A percentile compares a stretch with the other conserved stretches of the same genome.
Conservation (phyloP, 306 rosid species). For the Quercus cerris region DNA sequence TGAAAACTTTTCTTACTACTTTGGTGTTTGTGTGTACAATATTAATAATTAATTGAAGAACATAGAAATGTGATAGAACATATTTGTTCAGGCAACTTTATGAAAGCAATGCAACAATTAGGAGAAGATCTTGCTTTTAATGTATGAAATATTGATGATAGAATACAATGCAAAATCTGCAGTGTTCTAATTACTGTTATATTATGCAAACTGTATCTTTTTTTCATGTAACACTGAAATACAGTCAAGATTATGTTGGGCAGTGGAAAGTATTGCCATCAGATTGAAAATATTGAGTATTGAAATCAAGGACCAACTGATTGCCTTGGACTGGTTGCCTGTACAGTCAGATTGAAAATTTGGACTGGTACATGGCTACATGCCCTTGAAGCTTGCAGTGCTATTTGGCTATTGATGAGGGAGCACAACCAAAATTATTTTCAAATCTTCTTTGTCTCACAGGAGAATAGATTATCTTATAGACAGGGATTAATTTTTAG, state of each 20-base stretch:
- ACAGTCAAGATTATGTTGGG: background rate
- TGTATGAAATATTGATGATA: background rate
- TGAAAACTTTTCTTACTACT: background rate
- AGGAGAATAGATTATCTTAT: no score
- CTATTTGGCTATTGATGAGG: background rate
- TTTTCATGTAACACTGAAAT: background rate
- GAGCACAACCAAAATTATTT: no score
- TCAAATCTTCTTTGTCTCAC: no score
- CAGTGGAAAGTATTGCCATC: background rate
- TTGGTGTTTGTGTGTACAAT: background rate
- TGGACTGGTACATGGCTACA: background rate
- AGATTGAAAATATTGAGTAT: background rate
- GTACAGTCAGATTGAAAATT: no score
- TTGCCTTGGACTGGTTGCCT: no score
- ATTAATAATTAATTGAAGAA: background rate
- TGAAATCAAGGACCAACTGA: background rate
- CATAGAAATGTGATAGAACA: background rate
- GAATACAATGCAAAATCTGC: background rate
- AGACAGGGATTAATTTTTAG: no score
- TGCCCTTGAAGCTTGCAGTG: background rate
- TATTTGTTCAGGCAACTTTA: background rate
- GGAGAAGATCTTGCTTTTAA: background rate
- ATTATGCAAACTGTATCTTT: background rate
- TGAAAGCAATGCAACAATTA: background rate
- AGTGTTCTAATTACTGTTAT: background rate